Conservation (phyloP, 345 rosid species). For the Dipteronia dyeriana region DNA sequence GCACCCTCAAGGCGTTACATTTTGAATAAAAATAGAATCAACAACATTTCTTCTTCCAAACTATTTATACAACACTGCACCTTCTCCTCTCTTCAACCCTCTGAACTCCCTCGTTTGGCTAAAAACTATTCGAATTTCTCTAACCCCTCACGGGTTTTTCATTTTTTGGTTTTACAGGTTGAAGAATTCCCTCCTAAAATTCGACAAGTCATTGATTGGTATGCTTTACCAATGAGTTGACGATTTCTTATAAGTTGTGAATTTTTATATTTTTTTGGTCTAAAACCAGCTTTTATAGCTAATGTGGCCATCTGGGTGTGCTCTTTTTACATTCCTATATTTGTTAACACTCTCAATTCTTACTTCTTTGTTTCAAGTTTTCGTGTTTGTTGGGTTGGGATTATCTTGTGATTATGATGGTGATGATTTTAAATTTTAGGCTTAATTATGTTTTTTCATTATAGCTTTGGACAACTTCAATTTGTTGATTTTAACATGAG, state of each 20-base stretch:
- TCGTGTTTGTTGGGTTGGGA: background rate
- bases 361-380: background rate
- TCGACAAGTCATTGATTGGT: constrained; percentile 74
- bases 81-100: no score
- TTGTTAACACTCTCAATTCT: background rate
- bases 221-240: constrained; percentile 8
- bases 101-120: no score
- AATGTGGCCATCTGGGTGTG: background rate
- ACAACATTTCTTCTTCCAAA: no score
- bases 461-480: constrained; percentile 95
- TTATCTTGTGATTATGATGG: background rate
- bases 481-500: constrained; percentile 58
- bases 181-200: constrained; percentile 73
- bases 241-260: background rate
- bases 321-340: no score
- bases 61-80: no score
- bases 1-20: no score
- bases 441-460: constrained; percentile 9
- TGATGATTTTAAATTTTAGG: background rate
- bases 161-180: constrained; percentile 32
- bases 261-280: background rate
- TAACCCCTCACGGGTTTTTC: no score
- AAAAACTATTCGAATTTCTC: no score
- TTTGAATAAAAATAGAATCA: no score
- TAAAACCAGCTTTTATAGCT: background rate